Base-by-base conservation (phyloP, 495 filamentous ascomycete genomes). In the Xylaria curta region DNA sequence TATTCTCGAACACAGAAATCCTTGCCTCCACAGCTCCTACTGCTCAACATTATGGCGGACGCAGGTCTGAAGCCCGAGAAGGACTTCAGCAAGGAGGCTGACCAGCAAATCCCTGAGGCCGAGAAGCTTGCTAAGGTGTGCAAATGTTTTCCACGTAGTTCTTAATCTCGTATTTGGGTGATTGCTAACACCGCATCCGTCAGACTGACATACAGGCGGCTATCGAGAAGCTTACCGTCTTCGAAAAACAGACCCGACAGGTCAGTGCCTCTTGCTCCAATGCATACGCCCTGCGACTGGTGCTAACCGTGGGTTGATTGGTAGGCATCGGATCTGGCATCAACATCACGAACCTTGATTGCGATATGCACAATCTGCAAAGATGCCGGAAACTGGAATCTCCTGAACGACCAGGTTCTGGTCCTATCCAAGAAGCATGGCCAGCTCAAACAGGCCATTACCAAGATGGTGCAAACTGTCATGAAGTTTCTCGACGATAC, bases 381-480 rank as follows among this genome's bases (percentile, higher is more conserved):
- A 84, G 88, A 97, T 81, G 87, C 93, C 68, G 91, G 91, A 72
- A 93, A 98, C 77, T 99, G 96, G 96, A 88, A 87, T 74, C 83
- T 98, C 72, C 88, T 99, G 76, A 98, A 97, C 78, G 96, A 99
- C 83, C 95, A 99, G 82, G 93, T 97, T 70, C 87, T 97, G 63
- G 87, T 97, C 60, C 89, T 98, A 59, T 97, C 95, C 72, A 98
- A 98, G 90, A 99, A 99, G 86, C 96, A 99, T 93, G 93, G 94
- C 76, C 96, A 99, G 85, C 95, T 99, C 82, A 98, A 98, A 82
- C 97, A 98, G 85, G 96, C 96, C 76, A 94, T 93, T 72, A 98
- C 96, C 74, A 95, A 94, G 87, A 99, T 99, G 96, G 96, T 99
- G 54, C 96, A 98, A 86, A 91, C 90, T 65, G 94, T 97, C 66